Conservation (phyloP, 1,284 basidiomycete species). For the Tylopilus sp. region DNA sequence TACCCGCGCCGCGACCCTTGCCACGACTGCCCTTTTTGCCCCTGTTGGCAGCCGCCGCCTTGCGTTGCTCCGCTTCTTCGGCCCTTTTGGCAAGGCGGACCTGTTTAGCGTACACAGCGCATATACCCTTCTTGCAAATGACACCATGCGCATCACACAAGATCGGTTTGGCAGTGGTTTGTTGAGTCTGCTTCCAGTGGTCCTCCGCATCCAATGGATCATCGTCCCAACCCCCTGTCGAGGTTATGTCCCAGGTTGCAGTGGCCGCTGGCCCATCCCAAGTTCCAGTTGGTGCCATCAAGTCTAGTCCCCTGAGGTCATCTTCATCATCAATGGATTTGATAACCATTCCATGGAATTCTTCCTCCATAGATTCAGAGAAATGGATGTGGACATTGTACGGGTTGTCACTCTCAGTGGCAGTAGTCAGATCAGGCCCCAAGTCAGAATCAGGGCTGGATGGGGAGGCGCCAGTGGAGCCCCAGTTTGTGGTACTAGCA, state of each 20-base stretch:
- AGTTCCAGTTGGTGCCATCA: constrained; percentile 20
- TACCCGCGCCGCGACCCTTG: constrained; percentile 10
- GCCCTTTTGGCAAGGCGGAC: constrained; percentile 31
- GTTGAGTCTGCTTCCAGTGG: constrained; percentile 18
- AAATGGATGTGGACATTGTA: constrained; percentile 20
- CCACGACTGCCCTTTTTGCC: constrained; percentile 18
- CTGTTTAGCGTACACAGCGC: constrained; percentile 37
- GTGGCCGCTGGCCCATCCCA: constrained; percentile 13
- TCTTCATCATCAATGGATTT: constrained; percentile 9
- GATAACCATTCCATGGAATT: constrained; percentile 28
- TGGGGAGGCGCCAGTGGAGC: constrained; percentile 20
- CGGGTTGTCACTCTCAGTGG: constrained; percentile 29
- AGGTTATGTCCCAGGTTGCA: constrained; percentile 11
- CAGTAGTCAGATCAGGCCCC: constrained; percentile 22
- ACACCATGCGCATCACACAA: constrained; percentile 39
- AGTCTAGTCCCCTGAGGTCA: constrained; percentile 22
- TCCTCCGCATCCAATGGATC: constrained; percentile 21
- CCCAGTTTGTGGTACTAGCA: constrained; percentile 21
- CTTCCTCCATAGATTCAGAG: constrained; percentile 29
- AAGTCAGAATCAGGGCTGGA: constrained; percentile 30
- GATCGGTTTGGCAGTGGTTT: constrained; percentile 11
- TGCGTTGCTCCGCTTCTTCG: constrained; percentile 18
- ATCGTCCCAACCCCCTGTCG: constrained; percentile 1
- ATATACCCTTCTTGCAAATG: constrained; percentile 45
- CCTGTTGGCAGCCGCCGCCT: constrained; percentile 17